A percentile compares a stretch with the other conserved stretches of the same genome.
Conservation (phyloP, 164 flowering plant genomes). For the Liriodendron chinense region DNA sequence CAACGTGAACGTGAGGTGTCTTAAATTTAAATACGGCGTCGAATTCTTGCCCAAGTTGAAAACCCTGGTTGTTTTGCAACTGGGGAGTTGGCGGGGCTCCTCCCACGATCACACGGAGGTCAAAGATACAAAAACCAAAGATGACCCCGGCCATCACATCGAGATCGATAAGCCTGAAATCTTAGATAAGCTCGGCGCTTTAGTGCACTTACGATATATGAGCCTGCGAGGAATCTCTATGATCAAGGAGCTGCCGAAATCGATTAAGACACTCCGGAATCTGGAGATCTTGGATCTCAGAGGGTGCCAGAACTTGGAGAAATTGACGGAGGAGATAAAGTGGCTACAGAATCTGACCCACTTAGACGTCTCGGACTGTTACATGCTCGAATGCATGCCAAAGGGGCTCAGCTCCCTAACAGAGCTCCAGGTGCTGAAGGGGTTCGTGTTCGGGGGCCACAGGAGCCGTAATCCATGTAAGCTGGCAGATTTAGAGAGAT, state of each 20-base stretch:
- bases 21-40: conserved; percentile 11
- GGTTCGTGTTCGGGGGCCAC: conserved; percentile 30
- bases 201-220: conserved; percentile 23
- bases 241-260: conserved; percentile 26
- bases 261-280: conserved; percentile 16
- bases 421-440: conserved; percentile 42
- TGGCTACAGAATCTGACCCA: conserved; percentile 29
- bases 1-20: conserved; percentile 25
- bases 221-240: conserved; percentile 50
- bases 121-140: neutral
- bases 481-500: conserved; percentile 17
- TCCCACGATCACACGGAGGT: conserved; percentile 33
- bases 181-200: conserved; percentile 10
- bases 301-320: conserved; percentile 38
- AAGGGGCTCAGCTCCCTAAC: conserved; percentile 23
- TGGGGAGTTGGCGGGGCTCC: conserved; percentile 39
- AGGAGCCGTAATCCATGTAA: conserved; percentile 10
- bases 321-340: conserved; percentile 19
- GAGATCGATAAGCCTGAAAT: conserved; percentile 30
- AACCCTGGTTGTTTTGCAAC: conserved; percentile 25
- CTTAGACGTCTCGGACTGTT: conserved; percentile 50
- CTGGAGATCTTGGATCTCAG: conserved; percentile 37
- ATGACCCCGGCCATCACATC: conserved; percentile 20
- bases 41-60: conserved; percentile 16
- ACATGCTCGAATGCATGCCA: conserved; percentile 33